phyloP scores from a whole-genome alignment of 2,329 filamentous ascomycete genomes.

The Neonectria punicea region DNA sequence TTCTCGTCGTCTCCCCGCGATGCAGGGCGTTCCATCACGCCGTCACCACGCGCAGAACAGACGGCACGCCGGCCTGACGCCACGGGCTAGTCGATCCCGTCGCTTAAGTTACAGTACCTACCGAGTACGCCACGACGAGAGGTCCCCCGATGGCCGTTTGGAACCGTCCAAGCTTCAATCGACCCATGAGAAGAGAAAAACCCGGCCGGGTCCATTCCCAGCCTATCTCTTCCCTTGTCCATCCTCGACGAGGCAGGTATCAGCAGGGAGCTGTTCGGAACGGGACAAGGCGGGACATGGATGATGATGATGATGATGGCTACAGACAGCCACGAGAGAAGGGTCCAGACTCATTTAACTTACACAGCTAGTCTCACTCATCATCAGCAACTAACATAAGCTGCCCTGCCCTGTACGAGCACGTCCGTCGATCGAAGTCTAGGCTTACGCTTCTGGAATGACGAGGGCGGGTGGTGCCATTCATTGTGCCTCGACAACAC shows the following conservation, averaged over 20 bases:
- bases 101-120: too few species aligned
- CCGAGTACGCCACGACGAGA: too few species aligned
- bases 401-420: neutral
- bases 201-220: neutral
- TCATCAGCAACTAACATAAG: too few species aligned
- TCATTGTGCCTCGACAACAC: conserved; percentile 35
- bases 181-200: conserved; percentile 14
- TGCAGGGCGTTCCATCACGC: conserved; percentile 27
- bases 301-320: too few species aligned
- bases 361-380: too few species aligned
- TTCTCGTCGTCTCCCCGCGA: conserved; percentile 28
- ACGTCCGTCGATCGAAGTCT: neutral
- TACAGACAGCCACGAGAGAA: neutral
- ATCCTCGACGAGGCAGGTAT: conserved; percentile 18
- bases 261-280: neutral
- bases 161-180: conserved; percentile 12
- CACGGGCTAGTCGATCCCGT: neutral
- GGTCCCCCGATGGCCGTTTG: neutral
- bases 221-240: conserved; percentile 18
- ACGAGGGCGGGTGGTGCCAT: conserved; percentile 37
- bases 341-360: too few species aligned
- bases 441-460: conserved; percentile 4
- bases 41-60: conserved; percentile 5
- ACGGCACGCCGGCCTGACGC: conserved; percentile 1
- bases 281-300: neutral